phyloP scores from a whole-genome alignment of 768 basidiomycete species.

The Phanerochaete carnosa region DNA sequence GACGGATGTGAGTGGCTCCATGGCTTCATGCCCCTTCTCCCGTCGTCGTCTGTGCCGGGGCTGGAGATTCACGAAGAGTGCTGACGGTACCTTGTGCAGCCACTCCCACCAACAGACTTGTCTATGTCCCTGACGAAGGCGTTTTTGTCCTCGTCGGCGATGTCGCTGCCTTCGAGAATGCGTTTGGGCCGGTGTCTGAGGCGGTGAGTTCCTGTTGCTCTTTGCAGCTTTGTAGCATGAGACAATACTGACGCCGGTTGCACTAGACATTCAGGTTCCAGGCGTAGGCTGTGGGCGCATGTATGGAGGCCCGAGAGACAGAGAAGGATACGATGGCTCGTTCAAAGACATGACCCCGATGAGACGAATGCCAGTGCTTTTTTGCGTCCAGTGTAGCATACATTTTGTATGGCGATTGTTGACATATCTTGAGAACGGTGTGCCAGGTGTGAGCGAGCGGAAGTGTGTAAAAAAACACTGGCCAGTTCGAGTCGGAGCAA shows the following conservation, averaged over 20 bases:
- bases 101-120: constrained; percentile 1
- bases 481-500: no score
- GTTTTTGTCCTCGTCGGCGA: constrained; percentile 12
- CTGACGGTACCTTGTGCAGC: neutral
- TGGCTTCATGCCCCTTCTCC: neutral
- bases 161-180: neutral
- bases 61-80: neutral
- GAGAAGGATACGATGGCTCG: no score
- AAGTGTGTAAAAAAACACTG: no score
- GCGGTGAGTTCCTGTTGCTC: neutral
- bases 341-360: no score
- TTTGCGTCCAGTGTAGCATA: no score
- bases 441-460: no score
- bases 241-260: neutral
- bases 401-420: no score
- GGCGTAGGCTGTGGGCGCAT: neutral
- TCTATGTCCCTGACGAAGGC: constrained; percentile 7
- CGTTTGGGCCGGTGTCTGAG: neutral
- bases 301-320: no score
- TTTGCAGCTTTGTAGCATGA: no score
- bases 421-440: no score
- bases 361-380: no score
- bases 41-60: no score
- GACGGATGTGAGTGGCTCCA: constrained; percentile 15
- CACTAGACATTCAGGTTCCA: neutral